Evolutionary conservation across 208 protist genomes (phyloP), one percentile per base, ranked within the genome.

Genomic region (Hexamita inflata): DNA sequence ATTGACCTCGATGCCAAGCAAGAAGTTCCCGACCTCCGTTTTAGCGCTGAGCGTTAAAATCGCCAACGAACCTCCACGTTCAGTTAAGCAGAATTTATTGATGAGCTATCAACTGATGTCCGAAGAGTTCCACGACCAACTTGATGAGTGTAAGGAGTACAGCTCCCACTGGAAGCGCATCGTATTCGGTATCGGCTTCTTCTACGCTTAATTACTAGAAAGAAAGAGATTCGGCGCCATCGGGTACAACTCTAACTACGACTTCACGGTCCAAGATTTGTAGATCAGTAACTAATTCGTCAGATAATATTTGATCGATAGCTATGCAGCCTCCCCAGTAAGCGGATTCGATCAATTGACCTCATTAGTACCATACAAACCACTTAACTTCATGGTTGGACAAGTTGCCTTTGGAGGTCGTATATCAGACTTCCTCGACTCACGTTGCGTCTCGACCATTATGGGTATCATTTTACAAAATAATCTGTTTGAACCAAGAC

Each of bases 21-120:
- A 86, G 13, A 82, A 88, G 62, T 98, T 98, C 82, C 95, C 95
- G 9, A 91, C 94, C 40, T 85, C 91, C 28, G 92, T 98, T 35
- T 84, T 98, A 73, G 93, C 97, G 84, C 94, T 94, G 77, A 89
- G 90, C 64, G 89, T 97, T 65, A 98, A 98, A 84, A 94, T 98
- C 87, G 97, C 95, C 13, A 95, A 96, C 80, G 95, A 98, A 86
- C 94, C 95, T n/a, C 95, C 95, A 35, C 91, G 90, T 77, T 92
- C 92, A 42, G 74, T 96, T 35, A 92, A 92, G 81, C 89, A 89
- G 28, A 95, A 95, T 82, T 85, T 96, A 13, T 7, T 59, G 26
- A 24, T 58, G 13, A 68, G 38, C 1, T 77, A 64, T 59, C 2
- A 38, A n/a, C 28, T 34, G 1, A 35, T 77, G 2, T 4, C 24